Evolutionary conservation across 768 basidiomycete genomes (phyloP), one percentile per base, ranked within the genome.

Genomic region (Calvatia gigantea): DNA sequence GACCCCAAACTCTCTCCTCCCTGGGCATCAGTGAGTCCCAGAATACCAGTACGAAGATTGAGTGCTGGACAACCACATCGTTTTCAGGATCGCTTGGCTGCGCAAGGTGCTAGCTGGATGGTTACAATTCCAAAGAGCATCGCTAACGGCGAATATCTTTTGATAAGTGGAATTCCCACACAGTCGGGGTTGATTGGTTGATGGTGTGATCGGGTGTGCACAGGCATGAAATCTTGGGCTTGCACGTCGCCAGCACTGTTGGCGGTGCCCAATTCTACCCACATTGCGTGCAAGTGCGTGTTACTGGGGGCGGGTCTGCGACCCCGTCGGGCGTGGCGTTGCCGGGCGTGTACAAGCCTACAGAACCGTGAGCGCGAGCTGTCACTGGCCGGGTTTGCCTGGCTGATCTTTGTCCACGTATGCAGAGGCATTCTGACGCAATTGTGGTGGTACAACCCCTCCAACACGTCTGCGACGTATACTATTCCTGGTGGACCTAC

Each of bases 31-130:
- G 61, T 62, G 35, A 31, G 63, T 49, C 5, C 23, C n/a, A 25
- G 8, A 23, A n/a, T 7, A 6, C 19, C 43, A n/a, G n/a, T n/a
- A n/a, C n/a, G n/a, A 15, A 48, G 32, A 32, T 2, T 86, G 85
- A 85, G 70, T 69, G 4, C 84, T 85, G 61, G 69, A 69, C 6
- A 74, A 76, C 51, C 7, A 32, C 29, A 11, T 31, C 12, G 17
- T 11, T 21, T 15, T 8, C 19, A 51, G 59, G 60, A 61, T 31
- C 58, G 57, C 15, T 54, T 58, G 6, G 55, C 54, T 61, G 48
- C 61, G 31, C 53, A 65, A 71, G 76, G 58, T 65, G 73, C 58
- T 59, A 71, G 46, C 28, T 62, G 59, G 45, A 69, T 67, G 17
- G 69, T 70, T 21, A 61, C 60, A 15, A 65, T 75, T 38, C 72